A percentile compares a stretch with the other conserved stretches of the same genome.
phyloP scores from a whole-genome alignment of 768 basidiomycete genomes.

The Lactifluus subvellereus region DNA sequence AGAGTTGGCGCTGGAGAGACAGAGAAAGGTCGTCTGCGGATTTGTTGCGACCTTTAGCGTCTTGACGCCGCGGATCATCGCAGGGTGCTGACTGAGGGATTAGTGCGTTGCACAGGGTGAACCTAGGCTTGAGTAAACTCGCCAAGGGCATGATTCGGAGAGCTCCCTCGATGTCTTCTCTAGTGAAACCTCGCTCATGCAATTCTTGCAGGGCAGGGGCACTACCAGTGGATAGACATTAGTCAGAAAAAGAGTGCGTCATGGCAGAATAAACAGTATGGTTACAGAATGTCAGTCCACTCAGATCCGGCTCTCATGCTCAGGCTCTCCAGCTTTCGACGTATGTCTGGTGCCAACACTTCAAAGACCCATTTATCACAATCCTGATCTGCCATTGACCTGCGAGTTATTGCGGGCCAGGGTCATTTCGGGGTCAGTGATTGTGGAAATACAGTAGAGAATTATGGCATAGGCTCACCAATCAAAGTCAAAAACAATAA shows the following conservation, averaged over 20 bases:
- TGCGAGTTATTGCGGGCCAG: slow-evolving; percentile 27
- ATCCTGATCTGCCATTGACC: slow-evolving; percentile 94
- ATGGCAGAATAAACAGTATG: background rate
- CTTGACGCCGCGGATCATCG: slow-evolving; percentile 88
- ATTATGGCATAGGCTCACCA: slow-evolving; percentile 46
- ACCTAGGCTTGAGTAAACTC: slow-evolving; percentile 28
- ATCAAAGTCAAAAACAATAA: slow-evolving; percentile 95
- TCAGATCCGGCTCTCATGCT: slow-evolving; percentile 53
- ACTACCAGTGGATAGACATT: slow-evolving; percentile 36
- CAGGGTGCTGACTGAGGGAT: slow-evolving; percentile 71
- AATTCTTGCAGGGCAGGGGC: slow-evolving; percentile 56
- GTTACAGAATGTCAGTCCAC: slow-evolving; percentile 96
- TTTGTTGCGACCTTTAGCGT: slow-evolving; percentile 58
- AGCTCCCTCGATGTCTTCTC: slow-evolving; percentile 69
- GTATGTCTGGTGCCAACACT: slow-evolving; percentile 78
- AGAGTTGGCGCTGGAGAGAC: slow-evolving; percentile 89
- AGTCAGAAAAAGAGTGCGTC: slow-evolving; percentile 5
- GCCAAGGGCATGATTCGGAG: slow-evolving; percentile 86
- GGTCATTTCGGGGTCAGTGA: background rate
- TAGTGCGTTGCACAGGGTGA: background rate
- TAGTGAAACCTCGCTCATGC: slow-evolving; percentile 60
- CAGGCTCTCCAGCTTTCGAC: slow-evolving; percentile 64
- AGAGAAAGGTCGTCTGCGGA: slow-evolving; percentile 72
- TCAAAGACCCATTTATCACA: slow-evolving; percentile 91
- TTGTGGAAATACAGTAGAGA: background rate